Percentiles rank a stretch among this genome's conserved stretches.
Conservation (phyloP, 768 basidiomycete genomes). For the Agaricus bisporus region DNA sequence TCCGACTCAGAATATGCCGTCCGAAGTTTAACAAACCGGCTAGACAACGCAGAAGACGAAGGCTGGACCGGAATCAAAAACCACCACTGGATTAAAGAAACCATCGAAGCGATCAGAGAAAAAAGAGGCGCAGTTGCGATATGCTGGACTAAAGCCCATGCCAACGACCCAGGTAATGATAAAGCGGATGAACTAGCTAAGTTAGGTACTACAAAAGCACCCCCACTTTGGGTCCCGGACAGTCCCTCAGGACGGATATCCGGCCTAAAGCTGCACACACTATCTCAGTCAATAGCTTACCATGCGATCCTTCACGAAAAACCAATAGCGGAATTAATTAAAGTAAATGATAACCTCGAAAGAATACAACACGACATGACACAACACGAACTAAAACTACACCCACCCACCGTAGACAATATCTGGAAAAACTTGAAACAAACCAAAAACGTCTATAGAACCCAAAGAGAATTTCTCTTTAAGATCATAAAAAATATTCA, state of each 20-base stretch:
- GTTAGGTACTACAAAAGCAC: not conserved
- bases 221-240: not conserved
- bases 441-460: not conserved
- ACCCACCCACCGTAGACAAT: not conserved
- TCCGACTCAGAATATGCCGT: constrained; percentile 1
- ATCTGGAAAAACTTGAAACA: not conserved
- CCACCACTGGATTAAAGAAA: not conserved
- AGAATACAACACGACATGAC: not conserved
- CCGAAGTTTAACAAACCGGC: not conserved
- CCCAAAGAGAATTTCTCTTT: not conserved
- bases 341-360: not conserved
- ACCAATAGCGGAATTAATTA: not conserved
- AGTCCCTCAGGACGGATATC: not conserved
- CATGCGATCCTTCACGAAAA: not conserved
- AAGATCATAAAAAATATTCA: not conserved
- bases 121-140: not conserved
- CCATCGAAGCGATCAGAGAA: not conserved
- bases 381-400: not conserved
- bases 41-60: not conserved
- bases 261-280: not conserved
- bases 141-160: not conserved
- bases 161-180: constrained; percentile 17
- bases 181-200: constrained; percentile 20
- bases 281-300: not conserved
- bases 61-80: not conserved